A percentile compares a stretch with the other conserved stretches of the same genome.
Evolutionary conservation across 331 rosid species (phyloP).

Genomic region (Stylosanthes scabra): DNA sequence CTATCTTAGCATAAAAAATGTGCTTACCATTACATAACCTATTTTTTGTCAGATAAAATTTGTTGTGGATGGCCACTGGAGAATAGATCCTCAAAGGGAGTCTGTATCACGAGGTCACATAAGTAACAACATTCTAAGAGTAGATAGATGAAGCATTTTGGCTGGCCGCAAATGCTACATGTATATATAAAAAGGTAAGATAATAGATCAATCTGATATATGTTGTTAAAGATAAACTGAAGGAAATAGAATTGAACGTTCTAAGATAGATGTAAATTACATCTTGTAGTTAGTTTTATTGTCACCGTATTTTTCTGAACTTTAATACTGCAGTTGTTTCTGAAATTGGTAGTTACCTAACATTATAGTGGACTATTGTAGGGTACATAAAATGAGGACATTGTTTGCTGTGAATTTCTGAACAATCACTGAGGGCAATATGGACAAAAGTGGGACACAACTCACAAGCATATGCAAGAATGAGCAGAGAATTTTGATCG

Average conservation of each 20-base stretch:
- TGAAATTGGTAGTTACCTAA: constrained; percentile 6
- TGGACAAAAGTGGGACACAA: constrained; percentile 14
- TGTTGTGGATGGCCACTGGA: constrained; percentile 92
- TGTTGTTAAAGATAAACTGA: no score
- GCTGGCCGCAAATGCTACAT: constrained; percentile 30
- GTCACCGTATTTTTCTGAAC: no score
- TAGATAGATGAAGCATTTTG: constrained; percentile 50
- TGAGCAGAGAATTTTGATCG: constrained; percentile 11
- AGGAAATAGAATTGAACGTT: no score
- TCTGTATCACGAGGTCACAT: constrained; percentile 61
- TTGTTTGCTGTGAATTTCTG: constrained; percentile 28
- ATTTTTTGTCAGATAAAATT: constrained; percentile 81
- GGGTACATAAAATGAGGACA: constrained; percentile 37
- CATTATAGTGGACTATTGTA: constrained; percentile 27
- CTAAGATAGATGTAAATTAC: no score
- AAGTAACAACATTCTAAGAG: constrained; percentile 83
- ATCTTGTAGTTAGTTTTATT: no score
- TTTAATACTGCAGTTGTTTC: constrained; percentile 9
- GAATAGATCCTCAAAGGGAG: constrained; percentile 74
- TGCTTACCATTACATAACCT: no score
- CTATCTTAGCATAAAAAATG: no score
- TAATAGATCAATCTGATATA: no score
- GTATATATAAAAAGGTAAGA: constrained; percentile 45
- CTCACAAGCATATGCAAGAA: constrained; percentile 35
- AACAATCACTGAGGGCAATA: constrained; percentile 23